These are phyloP conservation scores for Suillus spraguei DNA, from an alignment of 768 basidiomycete species.

Conservation along the genomic window DNA sequence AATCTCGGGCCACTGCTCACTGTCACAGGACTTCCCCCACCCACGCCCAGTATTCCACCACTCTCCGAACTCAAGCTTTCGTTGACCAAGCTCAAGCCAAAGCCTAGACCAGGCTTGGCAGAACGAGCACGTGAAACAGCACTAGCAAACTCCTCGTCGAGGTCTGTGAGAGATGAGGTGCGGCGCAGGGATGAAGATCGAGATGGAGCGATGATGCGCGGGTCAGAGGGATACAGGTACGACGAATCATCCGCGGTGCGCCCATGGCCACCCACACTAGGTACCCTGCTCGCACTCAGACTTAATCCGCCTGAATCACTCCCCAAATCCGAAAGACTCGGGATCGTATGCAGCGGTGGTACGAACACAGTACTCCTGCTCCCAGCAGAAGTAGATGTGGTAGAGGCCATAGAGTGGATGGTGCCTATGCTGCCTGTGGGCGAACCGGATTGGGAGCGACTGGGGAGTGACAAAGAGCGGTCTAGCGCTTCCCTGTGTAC, in stretches of 20 bases:
- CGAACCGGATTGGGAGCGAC: constrained; percentile 44
- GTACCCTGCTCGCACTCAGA: background rate
- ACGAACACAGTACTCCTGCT: constrained; percentile 79
- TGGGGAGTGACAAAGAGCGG: constrained; percentile 54
- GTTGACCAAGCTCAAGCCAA: constrained; percentile 43
- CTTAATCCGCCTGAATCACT: background rate
- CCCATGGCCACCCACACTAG: constrained; percentile 10
- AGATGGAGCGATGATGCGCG: constrained; percentile 71
- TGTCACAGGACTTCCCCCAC: constrained; percentile 69
- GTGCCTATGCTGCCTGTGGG: constrained; percentile 67
- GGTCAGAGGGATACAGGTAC: constrained; percentile 73
- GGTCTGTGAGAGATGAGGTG: constrained; percentile 77
- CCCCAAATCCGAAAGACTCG: constrained; percentile 66
- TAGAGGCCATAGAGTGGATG: constrained; percentile 57
- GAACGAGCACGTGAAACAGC: constrained; percentile 45
- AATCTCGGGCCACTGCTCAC: constrained; percentile 64
- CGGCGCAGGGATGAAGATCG: constrained; percentile 58
- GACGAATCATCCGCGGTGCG: constrained; percentile 71
- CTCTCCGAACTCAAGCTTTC: background rate
- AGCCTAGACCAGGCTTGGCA: constrained; percentile 43
- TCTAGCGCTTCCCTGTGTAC: constrained; percentile 77
- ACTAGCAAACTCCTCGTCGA: constrained; percentile 61
- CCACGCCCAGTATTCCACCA: constrained; percentile 46
- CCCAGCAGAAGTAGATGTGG: constrained; percentile 44
- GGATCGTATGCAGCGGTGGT: constrained; percentile 70